These are phyloP conservation scores for Mycena haematopus DNA, from an alignment of 768 basidiomycete genomes.

Conservation along the genomic window DNA sequence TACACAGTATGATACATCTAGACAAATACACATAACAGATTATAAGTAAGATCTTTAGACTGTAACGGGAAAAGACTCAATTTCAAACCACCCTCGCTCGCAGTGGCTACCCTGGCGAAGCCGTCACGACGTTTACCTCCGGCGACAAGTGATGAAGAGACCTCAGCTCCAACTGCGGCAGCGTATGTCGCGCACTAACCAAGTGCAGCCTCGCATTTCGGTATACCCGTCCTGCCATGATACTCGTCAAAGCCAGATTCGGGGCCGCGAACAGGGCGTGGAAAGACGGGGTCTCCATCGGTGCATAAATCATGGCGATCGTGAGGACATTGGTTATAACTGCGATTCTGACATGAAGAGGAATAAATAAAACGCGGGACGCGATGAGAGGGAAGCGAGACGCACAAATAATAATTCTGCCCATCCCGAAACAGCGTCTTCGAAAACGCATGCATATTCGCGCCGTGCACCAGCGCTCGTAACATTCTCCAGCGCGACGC, in stretches of 20 bases:
- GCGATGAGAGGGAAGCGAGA: background rate
- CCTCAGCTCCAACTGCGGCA: too few relatives aligned
- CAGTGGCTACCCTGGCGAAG: too few relatives aligned
- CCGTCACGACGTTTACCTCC: too few relatives aligned
- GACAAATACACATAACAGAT: too few relatives aligned
- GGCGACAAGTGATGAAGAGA: too few relatives aligned
- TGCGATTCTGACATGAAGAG: conserved; percentile 17
- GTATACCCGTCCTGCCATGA: conserved; percentile 17
- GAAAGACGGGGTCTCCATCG: background rate
- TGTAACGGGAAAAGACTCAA: too few relatives aligned
- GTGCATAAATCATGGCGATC: background rate
- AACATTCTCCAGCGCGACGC: background rate
- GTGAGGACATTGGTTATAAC: conserved; percentile 19
- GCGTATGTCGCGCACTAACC: too few relatives aligned
- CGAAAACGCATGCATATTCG: conserved; percentile 37
- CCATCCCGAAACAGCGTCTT: conserved; percentile 37
- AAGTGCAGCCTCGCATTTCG: background rate
- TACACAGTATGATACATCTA: too few relatives aligned
- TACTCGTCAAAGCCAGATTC: conserved; percentile 8
- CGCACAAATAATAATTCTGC: conserved; percentile 40
- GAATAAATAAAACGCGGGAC: background rate
- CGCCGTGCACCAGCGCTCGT: conserved; percentile 29
- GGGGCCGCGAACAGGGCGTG: background rate
- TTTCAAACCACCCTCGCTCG: too few relatives aligned
- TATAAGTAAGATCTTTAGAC: too few relatives aligned